These are phyloP conservation scores for Paspalum notatum DNA, from an alignment of 176 grass and related monocot genomes.

Conservation along the genomic window DNA sequence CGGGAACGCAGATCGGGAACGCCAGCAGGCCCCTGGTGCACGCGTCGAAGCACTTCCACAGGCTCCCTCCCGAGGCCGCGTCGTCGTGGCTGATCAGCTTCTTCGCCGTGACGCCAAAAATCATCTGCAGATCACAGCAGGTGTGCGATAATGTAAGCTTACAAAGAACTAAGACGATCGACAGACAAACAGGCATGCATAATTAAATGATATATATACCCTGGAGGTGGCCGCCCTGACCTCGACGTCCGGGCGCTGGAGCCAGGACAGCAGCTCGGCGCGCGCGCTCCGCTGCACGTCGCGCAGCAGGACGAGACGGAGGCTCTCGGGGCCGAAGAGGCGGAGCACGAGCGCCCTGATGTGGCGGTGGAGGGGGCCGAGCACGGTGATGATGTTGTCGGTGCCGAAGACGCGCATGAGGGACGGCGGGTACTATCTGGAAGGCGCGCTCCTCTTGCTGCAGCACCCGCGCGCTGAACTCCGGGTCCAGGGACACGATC, in stretches of 20 bases:
- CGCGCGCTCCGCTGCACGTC: slow-evolving; percentile 34
- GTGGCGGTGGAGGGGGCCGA: slow-evolving; percentile 56
- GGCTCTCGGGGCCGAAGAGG: slow-evolving; percentile 54
- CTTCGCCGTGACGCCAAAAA: slow-evolving; percentile 62
- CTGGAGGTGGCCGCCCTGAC: slow-evolving; percentile 48
- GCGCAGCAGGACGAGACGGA: slow-evolving; percentile 30
- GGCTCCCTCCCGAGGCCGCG: slow-evolving; percentile 4
- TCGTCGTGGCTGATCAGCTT: slow-evolving; percentile 61
- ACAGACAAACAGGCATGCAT: neutral
- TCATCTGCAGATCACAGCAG: slow-evolving; percentile 40
- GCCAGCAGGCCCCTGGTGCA: slow-evolving; percentile 51
- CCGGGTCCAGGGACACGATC: slow-evolving; percentile 45
- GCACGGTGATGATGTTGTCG: slow-evolving; percentile 34
- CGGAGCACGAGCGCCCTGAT: slow-evolving; percentile 43
- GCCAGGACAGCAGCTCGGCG: slow-evolving; percentile 48
- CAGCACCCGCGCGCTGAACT: slow-evolving; percentile 42
- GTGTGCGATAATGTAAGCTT: neutral
- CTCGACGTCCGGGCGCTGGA: slow-evolving; percentile 26
- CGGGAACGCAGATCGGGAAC: slow-evolving; percentile 53
- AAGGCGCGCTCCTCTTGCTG: slow-evolving; percentile 60
- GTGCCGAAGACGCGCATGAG: slow-evolving; percentile 55
- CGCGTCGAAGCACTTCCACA: slow-evolving; percentile 57
- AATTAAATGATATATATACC: no score
- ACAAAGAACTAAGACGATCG: neutral
- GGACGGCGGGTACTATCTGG: slow-evolving; percentile 55